phyloP scores from a whole-genome alignment of 495 filamentous ascomycete species.

The Rusavskia elegans region DNA sequence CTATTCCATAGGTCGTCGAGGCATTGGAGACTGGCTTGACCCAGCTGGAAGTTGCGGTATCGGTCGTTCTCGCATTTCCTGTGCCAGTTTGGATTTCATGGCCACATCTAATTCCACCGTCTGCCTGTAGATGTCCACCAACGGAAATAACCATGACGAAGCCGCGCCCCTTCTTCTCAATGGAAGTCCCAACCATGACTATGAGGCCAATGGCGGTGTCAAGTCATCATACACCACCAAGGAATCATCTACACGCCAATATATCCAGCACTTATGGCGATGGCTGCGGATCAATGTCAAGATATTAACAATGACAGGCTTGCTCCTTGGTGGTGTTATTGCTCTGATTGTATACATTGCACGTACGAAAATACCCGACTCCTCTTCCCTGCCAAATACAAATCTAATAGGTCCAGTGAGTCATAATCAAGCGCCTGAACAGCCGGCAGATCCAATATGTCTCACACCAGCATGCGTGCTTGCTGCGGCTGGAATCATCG shows the following conservation, averaged over 20 bases:
- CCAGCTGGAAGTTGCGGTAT: too few species aligned
- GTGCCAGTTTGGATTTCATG: neutral
- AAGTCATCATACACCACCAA: neutral
- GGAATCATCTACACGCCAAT: too few species aligned
- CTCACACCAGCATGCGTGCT: constrained; percentile 49
- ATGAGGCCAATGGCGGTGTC: neutral
- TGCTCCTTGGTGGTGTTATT: constrained; percentile 12
- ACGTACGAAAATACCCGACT: neutral
- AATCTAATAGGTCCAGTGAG: neutral
- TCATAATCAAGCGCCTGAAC: constrained; percentile 1
- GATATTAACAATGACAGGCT: constrained; percentile 4
- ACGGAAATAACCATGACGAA: neutral
- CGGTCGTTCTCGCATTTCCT: too few species aligned
- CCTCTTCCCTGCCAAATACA: neutral
- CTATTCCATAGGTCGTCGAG: too few species aligned
- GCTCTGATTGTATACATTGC: constrained; percentile 10
- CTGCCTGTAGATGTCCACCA: neutral
- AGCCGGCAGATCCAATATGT: constrained; percentile 20
- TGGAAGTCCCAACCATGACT: constrained; percentile 1
- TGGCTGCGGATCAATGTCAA: constrained; percentile 6
- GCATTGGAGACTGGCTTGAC: too few species aligned
- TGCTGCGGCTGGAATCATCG: constrained; percentile 50
- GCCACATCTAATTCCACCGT: too few species aligned
- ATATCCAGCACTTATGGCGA: neutral
- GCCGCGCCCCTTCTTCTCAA: constrained; percentile 11